A percentile compares a stretch with the other conserved stretches of the same genome.
These are phyloP conservation scores for Spergularia bocconei DNA, from an alignment of 148 eudicot species.

Conservation along the genomic window DNA sequence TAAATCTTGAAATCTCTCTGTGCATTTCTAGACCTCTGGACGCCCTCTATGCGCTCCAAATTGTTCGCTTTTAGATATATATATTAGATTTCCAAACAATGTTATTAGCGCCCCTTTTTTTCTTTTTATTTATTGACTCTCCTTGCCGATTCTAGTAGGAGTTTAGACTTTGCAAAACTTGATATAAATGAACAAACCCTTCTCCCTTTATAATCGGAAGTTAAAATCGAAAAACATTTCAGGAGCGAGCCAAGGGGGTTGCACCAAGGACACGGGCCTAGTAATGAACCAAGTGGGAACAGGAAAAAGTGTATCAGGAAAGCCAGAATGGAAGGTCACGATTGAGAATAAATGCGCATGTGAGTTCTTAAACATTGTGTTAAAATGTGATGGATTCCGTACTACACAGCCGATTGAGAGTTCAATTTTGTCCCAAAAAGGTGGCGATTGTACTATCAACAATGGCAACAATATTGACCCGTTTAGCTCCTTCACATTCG, in stretches of 20 bases:
- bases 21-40: too few relatives aligned
- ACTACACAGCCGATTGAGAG: constrained; percentile 9
- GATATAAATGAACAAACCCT: too few relatives aligned
- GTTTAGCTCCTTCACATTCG: background rate
- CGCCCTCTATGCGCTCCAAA: too few relatives aligned
- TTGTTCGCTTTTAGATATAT: too few relatives aligned
- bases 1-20: too few relatives aligned
- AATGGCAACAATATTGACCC: background rate
- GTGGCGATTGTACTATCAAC: constrained; percentile 20
- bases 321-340: constrained; percentile 8
- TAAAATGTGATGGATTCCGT: constrained; percentile 20
- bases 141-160: too few relatives aligned
- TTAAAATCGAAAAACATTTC: too few relatives aligned
- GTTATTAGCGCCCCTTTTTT: too few relatives aligned
- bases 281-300: background rate
- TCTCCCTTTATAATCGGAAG: background rate
- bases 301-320: background rate
- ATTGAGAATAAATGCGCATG: constrained; percentile 12
- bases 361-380: background rate
- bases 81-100: too few relatives aligned
- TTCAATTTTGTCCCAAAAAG: background rate
- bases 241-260: background rate
- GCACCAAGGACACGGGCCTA: constrained; percentile 1
- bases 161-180: too few relatives aligned
- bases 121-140: too few relatives aligned